These are phyloP conservation scores for Saccharomycopsis selenospora DNA, from an alignment of 805 yeast genomes.

Conservation along the genomic window DNA sequence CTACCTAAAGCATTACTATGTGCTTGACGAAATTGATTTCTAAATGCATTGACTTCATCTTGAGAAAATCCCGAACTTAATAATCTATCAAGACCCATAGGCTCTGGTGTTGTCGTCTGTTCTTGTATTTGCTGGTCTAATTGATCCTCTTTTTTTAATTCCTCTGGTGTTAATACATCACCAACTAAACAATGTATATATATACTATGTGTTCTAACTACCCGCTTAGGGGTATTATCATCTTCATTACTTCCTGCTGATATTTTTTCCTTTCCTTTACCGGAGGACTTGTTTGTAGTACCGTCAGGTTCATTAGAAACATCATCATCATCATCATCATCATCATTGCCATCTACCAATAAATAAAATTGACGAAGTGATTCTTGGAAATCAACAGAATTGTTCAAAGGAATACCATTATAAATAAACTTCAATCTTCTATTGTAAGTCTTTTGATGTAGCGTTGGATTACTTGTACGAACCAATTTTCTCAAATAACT, in stretches of 20 bases:
- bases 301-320: conserved; percentile 6
- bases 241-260: conserved; percentile 20
- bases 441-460: conserved; percentile 30
- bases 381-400: conserved; percentile 44
- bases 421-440: conserved; percentile 58
- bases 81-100: conserved; percentile 78
- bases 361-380: conserved; percentile 36
- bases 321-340: conserved; percentile 16
- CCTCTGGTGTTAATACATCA: conserved; percentile 43
- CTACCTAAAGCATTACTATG: conserved; percentile 39
- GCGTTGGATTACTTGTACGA: conserved; percentile 27
- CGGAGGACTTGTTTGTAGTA: conserved; percentile 1
- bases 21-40: conserved; percentile 66
- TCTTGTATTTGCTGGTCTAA: conserved; percentile 44
- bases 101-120: conserved; percentile 53
- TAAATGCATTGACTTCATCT: conserved; percentile 62
- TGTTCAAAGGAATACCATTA: conserved; percentile 59
- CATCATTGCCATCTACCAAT: conserved; percentile 31
- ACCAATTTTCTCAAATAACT: conserved; percentile 37
- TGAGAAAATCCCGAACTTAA: conserved; percentile 77
- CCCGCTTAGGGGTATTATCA: not conserved
- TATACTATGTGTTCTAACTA: conserved; percentile 26
- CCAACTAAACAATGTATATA: conserved; percentile 67
- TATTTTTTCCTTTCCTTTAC: conserved; percentile 15
- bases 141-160: conserved; percentile 45